phyloP scores from a whole-genome alignment of 1,284 basidiomycete genomes.

The Cutaneotrichosporon sp. region DNA sequence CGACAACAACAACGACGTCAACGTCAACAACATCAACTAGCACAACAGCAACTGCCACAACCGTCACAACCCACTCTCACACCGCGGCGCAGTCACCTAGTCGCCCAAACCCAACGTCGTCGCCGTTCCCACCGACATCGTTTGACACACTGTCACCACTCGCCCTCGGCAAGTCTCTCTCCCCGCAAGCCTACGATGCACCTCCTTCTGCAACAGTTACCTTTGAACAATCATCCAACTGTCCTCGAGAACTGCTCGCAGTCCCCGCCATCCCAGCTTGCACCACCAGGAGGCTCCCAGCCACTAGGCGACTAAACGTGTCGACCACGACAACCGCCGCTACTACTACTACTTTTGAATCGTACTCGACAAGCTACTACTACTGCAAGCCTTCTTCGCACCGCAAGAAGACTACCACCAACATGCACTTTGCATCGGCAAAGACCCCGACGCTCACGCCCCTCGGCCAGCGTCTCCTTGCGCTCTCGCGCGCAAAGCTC shows the following conservation, averaged over 20 bases:
- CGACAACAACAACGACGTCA: not conserved
- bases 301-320: constrained; percentile 7
- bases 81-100: not conserved
- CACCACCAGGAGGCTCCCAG: not conserved
- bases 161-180: not conserved
- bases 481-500: constrained; percentile 39
- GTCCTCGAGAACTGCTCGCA: not conserved
- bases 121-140: too few relatives aligned
- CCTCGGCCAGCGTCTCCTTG: constrained; percentile 37
- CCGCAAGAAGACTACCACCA: not conserved
- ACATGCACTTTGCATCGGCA: constrained; percentile 36
- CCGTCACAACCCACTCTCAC: not conserved
- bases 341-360: not conserved
- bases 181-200: not conserved
- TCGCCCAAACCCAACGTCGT: too few relatives aligned
- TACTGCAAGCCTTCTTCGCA: not conserved
- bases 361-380: not conserved
- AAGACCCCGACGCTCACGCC: constrained; percentile 37
- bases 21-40: not conserved
- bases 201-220: not conserved
- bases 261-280: not conserved
- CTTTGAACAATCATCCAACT: not conserved
- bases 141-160: not conserved
- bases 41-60: not conserved
- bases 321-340: not conserved